phyloP scores from a whole-genome alignment of 805 yeast species.

The Scheffersomyces coipomensis region DNA sequence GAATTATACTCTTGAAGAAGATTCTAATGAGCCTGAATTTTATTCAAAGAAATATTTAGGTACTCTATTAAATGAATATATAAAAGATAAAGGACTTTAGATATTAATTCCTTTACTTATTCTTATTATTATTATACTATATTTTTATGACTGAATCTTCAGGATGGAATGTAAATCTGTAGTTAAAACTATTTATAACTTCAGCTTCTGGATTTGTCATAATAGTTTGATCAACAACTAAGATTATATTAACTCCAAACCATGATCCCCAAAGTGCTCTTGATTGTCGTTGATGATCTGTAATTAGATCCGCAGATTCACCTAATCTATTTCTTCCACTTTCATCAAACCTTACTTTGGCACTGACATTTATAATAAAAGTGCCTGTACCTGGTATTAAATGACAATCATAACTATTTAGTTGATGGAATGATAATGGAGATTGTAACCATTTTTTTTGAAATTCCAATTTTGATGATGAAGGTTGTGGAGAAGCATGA shows the following conservation, averaged over 20 bases:
- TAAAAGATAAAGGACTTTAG: slow-evolving; percentile 15
- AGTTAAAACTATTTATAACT: slow-evolving; percentile 59
- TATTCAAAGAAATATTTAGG: slow-evolving; percentile 37
- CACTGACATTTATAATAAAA: slow-evolving; percentile 48
- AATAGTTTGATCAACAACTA: slow-evolving; percentile 57
- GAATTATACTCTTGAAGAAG: slow-evolving; percentile 16
- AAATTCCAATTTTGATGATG: slow-evolving; percentile 43
- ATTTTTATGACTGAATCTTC: slow-evolving; percentile 41
- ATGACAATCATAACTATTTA: slow-evolving; percentile 67
- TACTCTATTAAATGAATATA: slow-evolving; percentile 28
- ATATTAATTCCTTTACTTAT: not conserved
- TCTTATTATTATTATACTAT: slow-evolving; percentile 2
- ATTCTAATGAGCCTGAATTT: slow-evolving; percentile 11
- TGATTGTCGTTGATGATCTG: slow-evolving; percentile 13
- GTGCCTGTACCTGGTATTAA: slow-evolving; percentile 63
- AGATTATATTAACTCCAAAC: slow-evolving; percentile 62
- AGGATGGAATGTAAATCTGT: slow-evolving; percentile 65
- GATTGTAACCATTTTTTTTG: slow-evolving; percentile 58
- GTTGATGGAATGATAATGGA: slow-evolving; percentile 60
- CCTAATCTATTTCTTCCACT: slow-evolving; percentile 67
- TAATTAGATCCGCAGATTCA: slow-evolving; percentile 55
- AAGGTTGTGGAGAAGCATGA: slow-evolving; percentile 8
- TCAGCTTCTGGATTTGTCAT: slow-evolving; percentile 38
- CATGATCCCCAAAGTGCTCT: slow-evolving; percentile 67
- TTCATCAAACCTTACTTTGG: slow-evolving; percentile 74